Evolutionary conservation across 176 grass and related monocot species (phyloP), one percentile per base, ranked within the genome.

Genomic region (Triticum turgidum): DNA sequence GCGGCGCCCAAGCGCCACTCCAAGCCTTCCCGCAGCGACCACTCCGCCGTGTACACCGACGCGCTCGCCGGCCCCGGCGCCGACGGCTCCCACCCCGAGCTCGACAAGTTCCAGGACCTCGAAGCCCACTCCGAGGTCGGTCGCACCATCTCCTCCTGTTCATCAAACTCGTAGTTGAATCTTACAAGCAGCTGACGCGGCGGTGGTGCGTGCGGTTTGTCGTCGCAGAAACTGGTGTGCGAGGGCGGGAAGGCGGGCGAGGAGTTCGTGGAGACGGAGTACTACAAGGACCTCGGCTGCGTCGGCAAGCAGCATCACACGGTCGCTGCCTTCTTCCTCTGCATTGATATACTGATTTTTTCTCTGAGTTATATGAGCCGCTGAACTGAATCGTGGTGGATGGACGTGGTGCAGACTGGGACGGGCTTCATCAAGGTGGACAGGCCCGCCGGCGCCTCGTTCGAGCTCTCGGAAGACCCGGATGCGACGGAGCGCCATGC

Each of bases 381-480:
- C 1, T 67, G n/a, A 74, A 54, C 20, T 83, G 9, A 49, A 30
- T 4, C 30, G 5, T n/a, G 56, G 11, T 14, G 3, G 39, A 17
- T 33, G 41, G 33, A n/a, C 63, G 20, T 44, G 6, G 11, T 82
- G 76, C 90, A 98, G 96, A 98, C 91, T 3, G 96, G 96, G 11
- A 94, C 93, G 4, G 96, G 96, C n/a, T 98, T 95, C 89, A 98
- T 98, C 81, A 84, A 71, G 86, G 87, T 98, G 88, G 91, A 92
- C 75, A 90, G 89, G 76, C 20, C 49, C 21, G 49, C 81, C 13
- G 73, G 33, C 67, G 81, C 68, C 47, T 74, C 82, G 35, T 95
- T 93, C 49, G 63, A 80, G 30, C 67, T 93, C 20, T 75, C 71
- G 25, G 67, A 83, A 34, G 84, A 88, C 37, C 45, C 39, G 0